phyloP scores from a whole-genome alignment of 1,284 basidiomycete species.

The Fomitiporia mediterranea region DNA sequence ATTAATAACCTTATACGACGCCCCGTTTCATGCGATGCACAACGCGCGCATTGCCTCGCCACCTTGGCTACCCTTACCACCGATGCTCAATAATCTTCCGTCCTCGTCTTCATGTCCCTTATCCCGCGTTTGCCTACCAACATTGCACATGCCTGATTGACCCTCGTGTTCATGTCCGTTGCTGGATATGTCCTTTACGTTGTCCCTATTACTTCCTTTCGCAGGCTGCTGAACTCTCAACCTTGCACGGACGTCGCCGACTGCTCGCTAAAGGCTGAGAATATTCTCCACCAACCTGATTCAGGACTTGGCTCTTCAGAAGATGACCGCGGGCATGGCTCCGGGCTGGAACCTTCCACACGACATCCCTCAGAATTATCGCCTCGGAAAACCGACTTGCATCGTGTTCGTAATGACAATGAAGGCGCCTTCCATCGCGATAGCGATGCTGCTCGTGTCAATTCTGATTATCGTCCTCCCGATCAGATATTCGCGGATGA shows the following conservation, averaged over 20 bases:
- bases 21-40: neutral
- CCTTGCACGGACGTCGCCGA: neutral
- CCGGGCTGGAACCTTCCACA: neutral
- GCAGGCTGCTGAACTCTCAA: slow-evolving; percentile 15
- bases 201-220: slow-evolving; percentile 1
- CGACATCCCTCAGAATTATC: slow-evolving; percentile 5
- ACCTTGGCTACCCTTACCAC: neutral
- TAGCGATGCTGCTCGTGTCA: neutral
- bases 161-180: neutral
- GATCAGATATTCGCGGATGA: neutral
- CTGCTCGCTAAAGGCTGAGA: neutral
- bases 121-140: neutral
- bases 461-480: neutral
- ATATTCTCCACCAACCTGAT: neutral
- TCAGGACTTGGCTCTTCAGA: neutral
- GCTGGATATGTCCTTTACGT: neutral
- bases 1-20: neutral
- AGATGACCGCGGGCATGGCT: neutral
- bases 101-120: neutral
- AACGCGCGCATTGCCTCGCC: neutral
- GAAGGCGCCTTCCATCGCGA: neutral
- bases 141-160: neutral
- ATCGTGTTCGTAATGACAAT: neutral
- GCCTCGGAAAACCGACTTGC: slow-evolving; percentile 6
- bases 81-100: slow-evolving; percentile 1